Percentiles rank a stretch among this genome's conserved stretches.
These are phyloP conservation scores for Phialophora macrospora DNA, from an alignment of 2,329 filamentous ascomycete species.

Conservation along the genomic window DNA sequence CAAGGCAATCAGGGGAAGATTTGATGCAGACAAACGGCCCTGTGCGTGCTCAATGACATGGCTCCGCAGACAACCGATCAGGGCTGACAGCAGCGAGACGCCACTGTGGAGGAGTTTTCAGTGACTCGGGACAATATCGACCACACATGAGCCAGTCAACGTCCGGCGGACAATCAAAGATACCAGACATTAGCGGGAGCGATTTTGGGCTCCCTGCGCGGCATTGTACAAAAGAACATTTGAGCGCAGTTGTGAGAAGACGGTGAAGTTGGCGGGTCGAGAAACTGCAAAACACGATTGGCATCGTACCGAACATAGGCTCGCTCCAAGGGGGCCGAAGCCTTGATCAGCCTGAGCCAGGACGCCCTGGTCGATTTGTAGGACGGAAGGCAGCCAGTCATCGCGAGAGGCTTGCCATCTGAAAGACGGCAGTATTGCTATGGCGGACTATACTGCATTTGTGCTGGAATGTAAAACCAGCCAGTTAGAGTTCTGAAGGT, in stretches of 20 bases:
- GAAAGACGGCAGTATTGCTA: not conserved
- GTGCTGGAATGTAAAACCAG: too few relatives aligned
- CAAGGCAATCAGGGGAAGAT: not conserved
- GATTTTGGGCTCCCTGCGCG: not conserved
- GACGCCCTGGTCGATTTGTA: not conserved
- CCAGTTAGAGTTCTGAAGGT: not conserved
- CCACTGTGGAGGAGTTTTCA: too few relatives aligned
- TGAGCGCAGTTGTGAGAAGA: not conserved
- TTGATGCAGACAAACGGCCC: not conserved
- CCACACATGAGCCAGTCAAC: not conserved
- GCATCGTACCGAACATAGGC: not conserved
- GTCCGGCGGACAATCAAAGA: not conserved
- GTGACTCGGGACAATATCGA: not conserved
- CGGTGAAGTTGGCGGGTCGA: not conserved
- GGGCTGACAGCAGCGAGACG: not conserved
- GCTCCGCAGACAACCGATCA: not conserved
- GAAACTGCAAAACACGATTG: not conserved
- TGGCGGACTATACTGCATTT: too few relatives aligned
- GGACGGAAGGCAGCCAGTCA: not conserved
- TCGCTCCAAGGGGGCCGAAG: not conserved
- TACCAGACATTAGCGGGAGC: not conserved
- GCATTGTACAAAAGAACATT: conserved; percentile 2
- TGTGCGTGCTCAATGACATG: not conserved
- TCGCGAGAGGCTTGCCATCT: not conserved
- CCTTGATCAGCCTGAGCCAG: not conserved